These are phyloP conservation scores for Claviceps sp. DNA, from an alignment of 2,329 filamentous ascomycete species.

Conservation along the genomic window DNA sequence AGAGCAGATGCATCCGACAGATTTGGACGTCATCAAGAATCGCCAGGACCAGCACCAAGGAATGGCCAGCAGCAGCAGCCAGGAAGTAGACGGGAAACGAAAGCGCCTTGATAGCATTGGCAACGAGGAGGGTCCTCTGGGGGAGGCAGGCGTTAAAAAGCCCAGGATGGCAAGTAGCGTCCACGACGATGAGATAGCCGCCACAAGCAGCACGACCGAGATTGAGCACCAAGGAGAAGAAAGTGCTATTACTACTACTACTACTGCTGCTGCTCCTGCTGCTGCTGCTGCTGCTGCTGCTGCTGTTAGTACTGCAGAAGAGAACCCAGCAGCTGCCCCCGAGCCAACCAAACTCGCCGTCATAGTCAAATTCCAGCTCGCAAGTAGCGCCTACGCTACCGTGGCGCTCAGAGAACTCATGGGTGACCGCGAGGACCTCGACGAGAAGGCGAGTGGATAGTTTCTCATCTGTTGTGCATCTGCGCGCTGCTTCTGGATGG, in stretches of 20 bases:
- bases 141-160: constrained; percentile 4
- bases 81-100: constrained; percentile 7
- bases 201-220: background rate
- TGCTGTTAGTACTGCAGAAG: constrained; percentile 3
- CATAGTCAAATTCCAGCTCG: constrained; percentile 62
- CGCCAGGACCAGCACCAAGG: constrained; percentile 11
- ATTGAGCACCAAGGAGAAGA: background rate
- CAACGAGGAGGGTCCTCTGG: constrained; percentile 4
- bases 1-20: constrained; percentile 81
- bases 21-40: constrained; percentile 53
- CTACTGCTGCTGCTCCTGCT: background rate
- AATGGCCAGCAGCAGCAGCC: background rate
- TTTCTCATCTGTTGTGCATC: background rate
- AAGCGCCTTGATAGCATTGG: constrained; percentile 4
- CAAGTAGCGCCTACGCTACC: constrained; percentile 71
- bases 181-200: background rate
- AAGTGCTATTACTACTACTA: background rate
- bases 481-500: background rate
- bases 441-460: background rate
- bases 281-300: background rate
- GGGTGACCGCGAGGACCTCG: constrained; percentile 24
- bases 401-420: constrained; percentile 72
- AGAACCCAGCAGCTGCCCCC: constrained; percentile 10
- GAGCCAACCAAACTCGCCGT: constrained; percentile 41
- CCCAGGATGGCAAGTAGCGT: constrained; percentile 3